These are phyloP conservation scores for Pleurotus tuoliensis DNA, from an alignment of 768 basidiomycete species.

Conservation along the genomic window DNA sequence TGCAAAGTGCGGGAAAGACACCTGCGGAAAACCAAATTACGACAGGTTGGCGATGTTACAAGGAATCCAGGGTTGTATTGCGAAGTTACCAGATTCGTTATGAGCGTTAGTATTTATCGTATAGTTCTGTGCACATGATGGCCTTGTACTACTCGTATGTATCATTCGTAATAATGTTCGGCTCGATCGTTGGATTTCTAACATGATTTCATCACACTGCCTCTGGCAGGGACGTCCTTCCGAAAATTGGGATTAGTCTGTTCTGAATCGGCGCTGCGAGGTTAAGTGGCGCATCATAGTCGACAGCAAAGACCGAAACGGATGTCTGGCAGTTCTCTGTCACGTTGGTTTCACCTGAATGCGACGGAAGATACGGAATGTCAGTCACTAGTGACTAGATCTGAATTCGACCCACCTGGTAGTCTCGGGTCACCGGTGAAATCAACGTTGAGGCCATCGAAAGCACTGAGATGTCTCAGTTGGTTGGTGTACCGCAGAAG, in stretches of 20 bases:
- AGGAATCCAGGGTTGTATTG: background rate
- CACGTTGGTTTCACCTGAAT: conserved; percentile 17
- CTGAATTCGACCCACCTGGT: conserved; percentile 12
- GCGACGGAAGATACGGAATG: too few relatives aligned
- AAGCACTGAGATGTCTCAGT: conserved; percentile 9
- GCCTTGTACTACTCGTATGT: background rate
- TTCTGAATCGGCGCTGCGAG: conserved; percentile 19
- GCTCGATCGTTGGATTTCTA: background rate
- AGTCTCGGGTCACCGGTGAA: conserved; percentile 19
- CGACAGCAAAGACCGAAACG: conserved; percentile 24
- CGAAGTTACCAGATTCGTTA: conserved; percentile 4
- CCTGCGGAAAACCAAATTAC: conserved; percentile 30
- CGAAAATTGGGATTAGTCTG: conserved; percentile 15
- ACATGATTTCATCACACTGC: too few relatives aligned
- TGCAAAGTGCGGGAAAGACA: conserved; percentile 24
- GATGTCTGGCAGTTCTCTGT: conserved; percentile 21
- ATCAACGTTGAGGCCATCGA: conserved; percentile 19
- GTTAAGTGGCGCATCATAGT: conserved; percentile 24
- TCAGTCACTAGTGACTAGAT: too few relatives aligned
- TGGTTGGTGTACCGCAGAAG: background rate
- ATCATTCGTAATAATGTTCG: background rate
- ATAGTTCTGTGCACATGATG: background rate
- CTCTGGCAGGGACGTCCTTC: conserved; percentile 2
- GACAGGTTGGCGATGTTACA: conserved; percentile 22
- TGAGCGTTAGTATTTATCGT: background rate